Evolutionary conservation across 768 basidiomycete species (phyloP).

Genomic region (Suillus americanus): DNA sequence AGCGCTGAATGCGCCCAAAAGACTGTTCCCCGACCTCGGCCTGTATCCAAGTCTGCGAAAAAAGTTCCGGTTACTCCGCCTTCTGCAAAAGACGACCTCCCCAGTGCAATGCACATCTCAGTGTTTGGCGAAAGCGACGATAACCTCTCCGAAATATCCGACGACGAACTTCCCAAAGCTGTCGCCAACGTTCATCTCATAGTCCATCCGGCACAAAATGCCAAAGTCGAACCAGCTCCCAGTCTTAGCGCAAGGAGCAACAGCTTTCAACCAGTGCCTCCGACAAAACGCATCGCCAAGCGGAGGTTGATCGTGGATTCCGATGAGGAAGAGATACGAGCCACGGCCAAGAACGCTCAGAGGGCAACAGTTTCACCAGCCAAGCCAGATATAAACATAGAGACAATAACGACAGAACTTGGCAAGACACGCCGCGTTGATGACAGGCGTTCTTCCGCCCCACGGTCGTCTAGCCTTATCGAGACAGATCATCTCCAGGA

Average conservation of each 20-base stretch:
- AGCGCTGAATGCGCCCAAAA: neutral
- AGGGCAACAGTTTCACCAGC: neutral
- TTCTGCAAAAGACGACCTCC: neutral
- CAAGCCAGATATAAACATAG: neutral
- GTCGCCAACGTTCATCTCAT: slow-evolving; percentile 4
- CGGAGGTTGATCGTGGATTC: slow-evolving; percentile 18
- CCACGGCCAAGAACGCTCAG: neutral
- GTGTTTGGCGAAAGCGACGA: slow-evolving; percentile 23
- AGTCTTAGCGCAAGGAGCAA: neutral
- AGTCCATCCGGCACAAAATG: neutral
- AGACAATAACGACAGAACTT: neutral
- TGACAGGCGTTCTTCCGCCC: neutral
- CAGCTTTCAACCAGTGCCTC: neutral
- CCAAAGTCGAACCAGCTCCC: slow-evolving; percentile 4
- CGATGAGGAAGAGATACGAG: slow-evolving; percentile 19
- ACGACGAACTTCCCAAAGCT: slow-evolving; percentile 18
- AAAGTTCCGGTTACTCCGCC: neutral
- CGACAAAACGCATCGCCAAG: neutral
- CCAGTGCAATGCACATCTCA: slow-evolving; percentile 10
- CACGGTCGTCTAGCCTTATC: neutral
- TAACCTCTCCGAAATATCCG: slow-evolving; percentile 35
- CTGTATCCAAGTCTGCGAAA: neutral
- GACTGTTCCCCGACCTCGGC: neutral
- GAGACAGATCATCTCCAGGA: neutral
- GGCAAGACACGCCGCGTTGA: neutral